Evolutionary conservation across 148 eudicot genomes (phyloP).

Genomic region (Spergularia marina): DNA sequence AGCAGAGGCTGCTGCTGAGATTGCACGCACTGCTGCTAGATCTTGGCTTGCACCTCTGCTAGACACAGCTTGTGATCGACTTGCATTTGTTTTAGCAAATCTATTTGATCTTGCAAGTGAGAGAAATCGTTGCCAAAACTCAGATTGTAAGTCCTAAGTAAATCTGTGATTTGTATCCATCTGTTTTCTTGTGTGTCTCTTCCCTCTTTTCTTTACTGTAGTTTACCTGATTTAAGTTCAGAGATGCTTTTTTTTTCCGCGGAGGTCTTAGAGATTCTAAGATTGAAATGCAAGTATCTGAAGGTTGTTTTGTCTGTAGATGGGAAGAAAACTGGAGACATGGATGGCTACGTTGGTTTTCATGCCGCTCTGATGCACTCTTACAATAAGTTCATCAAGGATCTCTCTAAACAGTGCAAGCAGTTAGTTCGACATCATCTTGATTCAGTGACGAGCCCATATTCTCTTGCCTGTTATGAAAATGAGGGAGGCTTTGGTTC

Average conservation of each 20-base stretch:
- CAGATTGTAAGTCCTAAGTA: conserved; percentile 52
- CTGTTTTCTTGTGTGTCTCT: not conserved
- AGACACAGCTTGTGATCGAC: conserved; percentile 91
- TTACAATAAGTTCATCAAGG: conserved; percentile 64
- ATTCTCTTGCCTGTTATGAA: conserved; percentile 83
- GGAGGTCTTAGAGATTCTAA: not conserved
- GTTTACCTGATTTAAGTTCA: too few species aligned
- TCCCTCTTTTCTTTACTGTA: not conserved
- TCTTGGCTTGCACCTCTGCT: conserved; percentile 95
- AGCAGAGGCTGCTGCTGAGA: conserved; percentile 95
- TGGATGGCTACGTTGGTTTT: conserved; percentile 92
- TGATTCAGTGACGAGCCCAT: conserved; percentile 96
- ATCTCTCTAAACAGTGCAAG: conserved; percentile 83
- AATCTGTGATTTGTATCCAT: not conserved
- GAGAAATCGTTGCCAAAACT: conserved; percentile 51
- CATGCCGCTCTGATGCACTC: conserved; percentile 91
- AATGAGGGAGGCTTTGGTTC: conserved; percentile 47
- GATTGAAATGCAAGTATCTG: conserved; percentile 7
- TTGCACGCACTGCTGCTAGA: conserved; percentile 94
- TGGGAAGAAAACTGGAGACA: conserved; percentile 66
- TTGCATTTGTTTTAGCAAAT: conserved; percentile 77
- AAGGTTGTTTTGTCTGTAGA: conserved; percentile 32
- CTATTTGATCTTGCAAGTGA: conserved; percentile 84
- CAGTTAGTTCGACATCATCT: conserved; percentile 88
- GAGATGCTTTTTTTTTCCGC: too few species aligned